A percentile compares a stretch with the other conserved stretches of the same genome.
Evolutionary conservation across 371 early-diverging fungal species (phyloP).

Genomic region (Rhizopus stolonifer): DNA sequence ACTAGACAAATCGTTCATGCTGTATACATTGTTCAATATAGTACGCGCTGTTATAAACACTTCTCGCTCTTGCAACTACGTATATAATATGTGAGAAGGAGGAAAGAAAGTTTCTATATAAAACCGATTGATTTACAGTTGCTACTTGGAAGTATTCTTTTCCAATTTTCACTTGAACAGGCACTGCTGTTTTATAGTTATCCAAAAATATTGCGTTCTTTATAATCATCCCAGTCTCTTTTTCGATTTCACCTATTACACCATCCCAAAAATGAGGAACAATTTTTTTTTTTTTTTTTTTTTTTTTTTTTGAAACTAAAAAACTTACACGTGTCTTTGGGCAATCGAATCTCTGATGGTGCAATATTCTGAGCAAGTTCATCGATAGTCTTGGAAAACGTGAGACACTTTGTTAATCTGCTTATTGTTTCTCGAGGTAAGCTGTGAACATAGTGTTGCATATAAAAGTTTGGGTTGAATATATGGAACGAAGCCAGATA

Average conservation of each 20-base stretch:
- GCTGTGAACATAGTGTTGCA: conserved; percentile 51
- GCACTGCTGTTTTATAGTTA: conserved; percentile 55
- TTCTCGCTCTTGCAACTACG: conserved; percentile 53
- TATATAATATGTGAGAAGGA: background rate
- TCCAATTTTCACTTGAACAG: conserved; percentile 76
- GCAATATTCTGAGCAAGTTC: conserved; percentile 67
- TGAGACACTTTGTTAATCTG: conserved; percentile 55
- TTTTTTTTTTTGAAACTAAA: no score
- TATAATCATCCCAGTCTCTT: conserved; percentile 56
- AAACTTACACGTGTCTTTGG: conserved; percentile 61
- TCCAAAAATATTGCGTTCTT: conserved; percentile 58
- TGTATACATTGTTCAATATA: conserved; percentile 78
- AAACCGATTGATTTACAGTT: conserved; percentile 30
- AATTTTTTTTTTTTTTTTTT: no score
- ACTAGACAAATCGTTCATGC: conserved; percentile 78
- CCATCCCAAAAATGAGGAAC: background rate
- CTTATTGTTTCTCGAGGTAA: conserved; percentile 45
- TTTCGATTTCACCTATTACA: conserved; percentile 56
- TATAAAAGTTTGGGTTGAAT: conserved; percentile 63
- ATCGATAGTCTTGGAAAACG: conserved; percentile 54
- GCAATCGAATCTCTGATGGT: conserved; percentile 68
- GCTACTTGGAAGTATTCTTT: conserved; percentile 75
- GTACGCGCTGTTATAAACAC: conserved; percentile 65
- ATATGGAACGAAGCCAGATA: conserved; percentile 48
- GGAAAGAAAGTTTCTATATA: background rate